Evolutionary conservation across 2,329 filamentous ascomycete genomes (phyloP).

Genomic region (Xylariaceae sp.): DNA sequence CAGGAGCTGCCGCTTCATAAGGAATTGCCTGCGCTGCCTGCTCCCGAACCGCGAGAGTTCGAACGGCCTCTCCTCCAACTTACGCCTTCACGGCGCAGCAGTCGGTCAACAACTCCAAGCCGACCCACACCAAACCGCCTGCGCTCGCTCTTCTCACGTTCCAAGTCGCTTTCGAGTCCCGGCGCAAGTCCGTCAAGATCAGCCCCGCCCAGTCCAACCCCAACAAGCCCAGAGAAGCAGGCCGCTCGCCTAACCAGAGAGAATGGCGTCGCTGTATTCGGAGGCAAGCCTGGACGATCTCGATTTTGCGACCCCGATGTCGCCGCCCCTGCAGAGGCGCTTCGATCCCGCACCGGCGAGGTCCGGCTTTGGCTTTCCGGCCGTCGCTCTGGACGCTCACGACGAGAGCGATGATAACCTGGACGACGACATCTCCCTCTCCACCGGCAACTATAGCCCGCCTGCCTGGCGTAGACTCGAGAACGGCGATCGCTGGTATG

Average conservation of each 20-base stretch:
- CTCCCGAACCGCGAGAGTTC: constrained; percentile 9
- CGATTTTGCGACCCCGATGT: constrained; percentile 37
- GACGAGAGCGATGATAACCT: constrained; percentile 31
- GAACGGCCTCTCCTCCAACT: constrained; percentile 18
- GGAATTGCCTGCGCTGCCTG: constrained; percentile 15
- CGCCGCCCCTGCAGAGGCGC: constrained; percentile 24
- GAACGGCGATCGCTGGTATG: constrained; percentile 50
- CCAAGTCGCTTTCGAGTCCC: too few relatives aligned
- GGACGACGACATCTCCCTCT: constrained; percentile 33
- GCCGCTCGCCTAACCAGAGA: constrained; percentile 2
- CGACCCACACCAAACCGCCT: constrained; percentile 11
- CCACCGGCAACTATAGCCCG: constrained; percentile 51
- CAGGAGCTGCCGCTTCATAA: constrained; percentile 3
- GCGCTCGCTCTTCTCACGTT: constrained; percentile 21
- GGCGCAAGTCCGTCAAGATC: too few relatives aligned
- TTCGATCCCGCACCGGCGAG: constrained; percentile 35
- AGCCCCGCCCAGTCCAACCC: too few relatives aligned
- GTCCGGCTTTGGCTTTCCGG: constrained; percentile 33
- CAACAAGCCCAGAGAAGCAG: constrained; percentile 2
- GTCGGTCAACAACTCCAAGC: constrained; percentile 11
- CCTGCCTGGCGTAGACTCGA: constrained; percentile 54
- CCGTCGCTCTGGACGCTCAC: constrained; percentile 24
- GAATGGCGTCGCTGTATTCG: constrained; percentile 23
- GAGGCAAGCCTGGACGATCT: constrained; percentile 49
- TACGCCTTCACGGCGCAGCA: constrained; percentile 15